phyloP scores from a whole-genome alignment of 139 green algal species.

The Pleodorina starrii region DNA sequence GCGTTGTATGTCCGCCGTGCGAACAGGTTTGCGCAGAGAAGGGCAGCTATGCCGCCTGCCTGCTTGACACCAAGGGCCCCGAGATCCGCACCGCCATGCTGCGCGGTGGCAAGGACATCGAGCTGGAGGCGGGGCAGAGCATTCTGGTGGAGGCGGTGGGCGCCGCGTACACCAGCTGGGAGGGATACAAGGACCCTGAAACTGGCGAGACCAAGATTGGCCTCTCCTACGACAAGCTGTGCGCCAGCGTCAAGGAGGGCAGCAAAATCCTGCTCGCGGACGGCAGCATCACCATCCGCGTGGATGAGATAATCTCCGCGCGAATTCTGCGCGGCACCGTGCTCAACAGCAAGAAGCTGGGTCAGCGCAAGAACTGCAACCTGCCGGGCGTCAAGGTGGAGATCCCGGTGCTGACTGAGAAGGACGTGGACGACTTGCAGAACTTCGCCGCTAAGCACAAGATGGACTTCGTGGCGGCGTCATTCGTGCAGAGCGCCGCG shows the following conservation, averaged over 20 bases:
- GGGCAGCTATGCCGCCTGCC: slow-evolving; percentile 43
- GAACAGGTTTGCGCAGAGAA: slow-evolving; percentile 55
- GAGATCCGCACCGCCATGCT: slow-evolving; percentile 76
- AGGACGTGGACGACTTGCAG: slow-evolving; percentile 80
- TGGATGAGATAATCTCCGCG: slow-evolving; percentile 64
- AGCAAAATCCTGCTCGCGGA: slow-evolving; percentile 76
- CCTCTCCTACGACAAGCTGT: slow-evolving; percentile 73
- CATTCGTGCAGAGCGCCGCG: slow-evolving; percentile 63
- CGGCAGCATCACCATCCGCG: slow-evolving; percentile 66
- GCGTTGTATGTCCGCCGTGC: too few relatives aligned
- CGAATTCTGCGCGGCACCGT: slow-evolving; percentile 53
- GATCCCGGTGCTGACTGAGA: slow-evolving; percentile 80
- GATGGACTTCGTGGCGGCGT: slow-evolving; percentile 71
- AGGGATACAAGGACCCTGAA: slow-evolving; percentile 64
- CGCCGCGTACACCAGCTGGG: slow-evolving; percentile 64
- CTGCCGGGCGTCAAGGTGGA: slow-evolving; percentile 78
- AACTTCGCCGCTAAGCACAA: slow-evolving; percentile 74
- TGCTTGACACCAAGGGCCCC: slow-evolving; percentile 78
- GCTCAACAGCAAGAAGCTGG: slow-evolving; percentile 59
- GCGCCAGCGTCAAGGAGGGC: slow-evolving; percentile 63
- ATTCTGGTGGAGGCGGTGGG: slow-evolving; percentile 75
- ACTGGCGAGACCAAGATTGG: slow-evolving; percentile 68
- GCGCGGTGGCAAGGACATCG: slow-evolving; percentile 55
- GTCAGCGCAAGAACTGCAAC: slow-evolving; percentile 72
- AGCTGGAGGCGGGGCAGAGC: slow-evolving; percentile 67